These are phyloP conservation scores for Diaporthe helianthi DNA, from an alignment of 2,329 filamentous ascomycete genomes.

Conservation along the genomic window DNA sequence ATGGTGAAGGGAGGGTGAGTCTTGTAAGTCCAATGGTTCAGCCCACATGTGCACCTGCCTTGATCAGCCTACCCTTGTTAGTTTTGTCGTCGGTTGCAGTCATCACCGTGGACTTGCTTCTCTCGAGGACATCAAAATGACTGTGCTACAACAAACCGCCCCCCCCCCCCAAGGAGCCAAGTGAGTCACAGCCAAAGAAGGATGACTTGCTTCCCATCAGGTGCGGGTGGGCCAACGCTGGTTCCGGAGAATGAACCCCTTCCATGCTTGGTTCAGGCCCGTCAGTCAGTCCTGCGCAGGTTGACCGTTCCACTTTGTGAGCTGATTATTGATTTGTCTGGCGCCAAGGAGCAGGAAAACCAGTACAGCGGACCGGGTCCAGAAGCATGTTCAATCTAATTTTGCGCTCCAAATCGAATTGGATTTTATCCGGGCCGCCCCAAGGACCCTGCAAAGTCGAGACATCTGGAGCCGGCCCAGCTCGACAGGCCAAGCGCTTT, in stretches of 20 bases:
- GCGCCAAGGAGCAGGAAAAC: conserved; percentile 7
- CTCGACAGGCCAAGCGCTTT: conserved; percentile 15
- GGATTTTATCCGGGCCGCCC: conserved; percentile 23
- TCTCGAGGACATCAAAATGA: background rate
- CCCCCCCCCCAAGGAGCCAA: background rate
- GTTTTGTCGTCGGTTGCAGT: background rate
- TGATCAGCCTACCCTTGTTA: no score
- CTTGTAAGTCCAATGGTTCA: background rate
- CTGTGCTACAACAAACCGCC: background rate
- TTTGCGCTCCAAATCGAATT: background rate
- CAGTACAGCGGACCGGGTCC: conserved; percentile 5
- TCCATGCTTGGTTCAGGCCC: background rate
- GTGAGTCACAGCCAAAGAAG: background rate
- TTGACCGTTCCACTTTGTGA: background rate
- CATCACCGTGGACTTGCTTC: background rate
- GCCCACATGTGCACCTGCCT: background rate
- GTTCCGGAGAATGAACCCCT: background rate
- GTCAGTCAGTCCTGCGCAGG: background rate
- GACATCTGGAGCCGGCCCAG: background rate
- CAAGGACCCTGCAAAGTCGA: conserved; percentile 11
- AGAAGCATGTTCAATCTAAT: conserved; percentile 6
- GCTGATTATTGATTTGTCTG: background rate
- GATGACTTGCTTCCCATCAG: background rate
- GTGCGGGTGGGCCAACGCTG: background rate
- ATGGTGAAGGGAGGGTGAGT: background rate